Percentiles rank a stretch among this genome's conserved stretches.
Conservation (phyloP, 108 stramenopile genomes). For the Parietichytrium sp. region DNA sequence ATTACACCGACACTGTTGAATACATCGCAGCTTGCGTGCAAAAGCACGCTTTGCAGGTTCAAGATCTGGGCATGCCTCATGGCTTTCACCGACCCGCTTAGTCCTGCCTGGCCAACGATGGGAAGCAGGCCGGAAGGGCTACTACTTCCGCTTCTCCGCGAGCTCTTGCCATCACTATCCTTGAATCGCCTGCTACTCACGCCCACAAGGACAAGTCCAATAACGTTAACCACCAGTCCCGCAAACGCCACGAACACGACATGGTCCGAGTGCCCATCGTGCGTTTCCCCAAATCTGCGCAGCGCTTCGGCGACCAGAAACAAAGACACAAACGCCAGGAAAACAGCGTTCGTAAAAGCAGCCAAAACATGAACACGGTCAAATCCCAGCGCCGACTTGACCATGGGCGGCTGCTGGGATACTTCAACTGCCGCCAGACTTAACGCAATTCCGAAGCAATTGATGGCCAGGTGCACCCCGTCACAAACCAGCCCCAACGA, state of each 20-base stretch:
- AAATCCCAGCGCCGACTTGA: background rate
- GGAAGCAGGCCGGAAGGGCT: background rate
- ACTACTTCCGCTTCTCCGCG: background rate
- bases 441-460: constrained; percentile 6
- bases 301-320: constrained; percentile 7
- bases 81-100: background rate
- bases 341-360: constrained; percentile 33
- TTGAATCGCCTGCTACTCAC: background rate
- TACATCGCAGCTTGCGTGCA: constrained; percentile 6
- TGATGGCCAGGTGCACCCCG: constrained; percentile 24
- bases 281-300: background rate
- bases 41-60: constrained; percentile 1
- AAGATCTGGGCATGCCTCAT: constrained; percentile 19
- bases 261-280: background rate
- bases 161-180: background rate
- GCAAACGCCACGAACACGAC: background rate
- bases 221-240: background rate
- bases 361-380: constrained; percentile 26
- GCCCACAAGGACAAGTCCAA: background rate
- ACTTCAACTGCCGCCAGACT: background rate
- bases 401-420: background rate
- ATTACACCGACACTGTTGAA: constrained; percentile 11
- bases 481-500: constrained; percentile 15
- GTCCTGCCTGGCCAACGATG: background rate
- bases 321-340: constrained; percentile 5